Percentiles rank a stretch among this genome's conserved stretches.
These are phyloP conservation scores for Trichoderma koningiopsis DNA, from an alignment of 2,329 filamentous ascomycete genomes.

Conservation along the genomic window DNA sequence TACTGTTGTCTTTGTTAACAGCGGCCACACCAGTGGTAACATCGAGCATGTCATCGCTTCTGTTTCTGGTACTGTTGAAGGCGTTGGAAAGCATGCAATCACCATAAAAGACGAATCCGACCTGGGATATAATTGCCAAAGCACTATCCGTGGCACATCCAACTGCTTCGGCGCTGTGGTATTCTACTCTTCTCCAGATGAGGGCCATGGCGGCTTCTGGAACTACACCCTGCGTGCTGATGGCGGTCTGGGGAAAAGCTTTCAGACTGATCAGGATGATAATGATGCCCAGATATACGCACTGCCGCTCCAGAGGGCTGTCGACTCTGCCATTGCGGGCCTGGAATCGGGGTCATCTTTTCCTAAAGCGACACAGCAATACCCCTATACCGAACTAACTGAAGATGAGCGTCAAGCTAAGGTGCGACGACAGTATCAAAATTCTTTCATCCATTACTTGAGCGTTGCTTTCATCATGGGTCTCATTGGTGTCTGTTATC, in stretches of 20 bases:
- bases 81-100: slow-evolving; percentile 34
- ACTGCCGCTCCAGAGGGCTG: slow-evolving; percentile 68
- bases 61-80: slow-evolving; percentile 30
- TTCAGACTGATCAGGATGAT: slow-evolving; percentile 55
- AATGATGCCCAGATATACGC: slow-evolving; percentile 69
- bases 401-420: slow-evolving; percentile 56
- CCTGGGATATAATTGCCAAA: slow-evolving; percentile 54
- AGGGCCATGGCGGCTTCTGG: slow-evolving; percentile 58
- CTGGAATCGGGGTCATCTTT: slow-evolving; percentile 20
- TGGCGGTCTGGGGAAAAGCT: slow-evolving; percentile 53
- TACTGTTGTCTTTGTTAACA: slow-evolving; percentile 75
- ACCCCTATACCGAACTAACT: slow-evolving; percentile 38
- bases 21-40: slow-evolving; percentile 66
- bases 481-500: slow-evolving; percentile 70
- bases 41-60: slow-evolving; percentile 68
- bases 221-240: slow-evolving; percentile 75
- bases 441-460: slow-evolving; percentile 64
- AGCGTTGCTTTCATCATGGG: slow-evolving; percentile 69
- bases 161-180: slow-evolving; percentile 72
- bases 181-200: slow-evolving; percentile 69
- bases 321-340: slow-evolving; percentile 61
- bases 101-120: slow-evolving; percentile 33
- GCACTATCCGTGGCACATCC: slow-evolving; percentile 64
- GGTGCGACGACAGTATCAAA: slow-evolving; percentile 63
- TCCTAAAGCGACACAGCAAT: slow-evolving; percentile 39